These are phyloP conservation scores for Gastrolobium bilobum DNA, from an alignment of 306 rosid genomes.

Conservation along the genomic window DNA sequence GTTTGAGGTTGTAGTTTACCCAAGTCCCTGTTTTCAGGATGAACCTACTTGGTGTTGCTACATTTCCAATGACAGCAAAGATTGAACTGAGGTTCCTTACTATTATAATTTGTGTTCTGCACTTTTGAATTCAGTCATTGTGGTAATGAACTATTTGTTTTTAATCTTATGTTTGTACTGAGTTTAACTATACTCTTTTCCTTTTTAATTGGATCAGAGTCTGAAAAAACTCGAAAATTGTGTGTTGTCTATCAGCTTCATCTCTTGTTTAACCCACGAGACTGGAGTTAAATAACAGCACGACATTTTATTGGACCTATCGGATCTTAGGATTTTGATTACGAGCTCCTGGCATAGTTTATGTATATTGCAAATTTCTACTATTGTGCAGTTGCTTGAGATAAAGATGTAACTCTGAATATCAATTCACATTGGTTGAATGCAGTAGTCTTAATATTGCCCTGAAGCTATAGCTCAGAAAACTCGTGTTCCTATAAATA, in stretches of 20 bases:
- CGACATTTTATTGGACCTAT: conserved; percentile 39
- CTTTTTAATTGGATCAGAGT: conserved; percentile 44
- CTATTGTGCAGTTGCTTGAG: too few relatives aligned
- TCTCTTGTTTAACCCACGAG: conserved; percentile 55
- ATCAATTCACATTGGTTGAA: too few relatives aligned
- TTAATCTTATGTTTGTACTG: neutral
- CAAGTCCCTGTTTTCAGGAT: conserved; percentile 51
- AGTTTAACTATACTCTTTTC: conserved; percentile 64
- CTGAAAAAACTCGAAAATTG: conserved; percentile 68
- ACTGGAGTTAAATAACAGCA: conserved; percentile 78
- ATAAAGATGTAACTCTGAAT: too few relatives aligned
- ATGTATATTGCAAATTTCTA: too few relatives aligned
- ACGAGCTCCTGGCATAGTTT: too few relatives aligned
- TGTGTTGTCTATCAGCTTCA: conserved; percentile 83
- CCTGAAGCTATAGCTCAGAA: too few relatives aligned
- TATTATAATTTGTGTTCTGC: too few relatives aligned
- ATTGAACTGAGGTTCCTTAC: conserved; percentile 52
- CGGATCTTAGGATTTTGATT: too few relatives aligned
- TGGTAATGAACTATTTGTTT: too few relatives aligned
- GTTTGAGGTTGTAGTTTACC: conserved; percentile 48
- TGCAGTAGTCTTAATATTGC: too few relatives aligned
- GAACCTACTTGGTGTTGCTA: conserved; percentile 64
- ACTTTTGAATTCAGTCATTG: too few relatives aligned
- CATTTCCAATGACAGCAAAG: conserved; percentile 55
- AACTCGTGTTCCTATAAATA: too few relatives aligned